A percentile compares a stretch with the other conserved stretches of the same genome.
Conservation (phyloP, 2,329 filamentous ascomycete genomes). For the Onygena corvina region DNA sequence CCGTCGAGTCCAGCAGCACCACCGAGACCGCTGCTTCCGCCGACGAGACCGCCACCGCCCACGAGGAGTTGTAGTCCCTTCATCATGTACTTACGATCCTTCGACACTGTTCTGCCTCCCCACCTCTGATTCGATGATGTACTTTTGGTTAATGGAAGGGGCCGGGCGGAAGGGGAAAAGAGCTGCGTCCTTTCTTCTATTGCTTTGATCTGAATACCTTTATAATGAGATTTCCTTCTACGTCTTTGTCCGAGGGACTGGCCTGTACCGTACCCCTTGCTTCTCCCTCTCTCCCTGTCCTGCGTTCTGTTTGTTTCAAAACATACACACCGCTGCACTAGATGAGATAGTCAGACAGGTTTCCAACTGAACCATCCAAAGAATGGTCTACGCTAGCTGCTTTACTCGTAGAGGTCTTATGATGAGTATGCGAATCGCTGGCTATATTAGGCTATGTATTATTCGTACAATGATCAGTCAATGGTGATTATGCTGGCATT, state of each 20-base stretch:
- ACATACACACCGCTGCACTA: background rate
- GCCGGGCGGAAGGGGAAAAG: background rate
- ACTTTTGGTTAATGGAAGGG: background rate
- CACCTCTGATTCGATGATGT: background rate
- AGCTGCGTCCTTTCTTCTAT: background rate
- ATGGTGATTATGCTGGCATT: slow-evolving; percentile 4
- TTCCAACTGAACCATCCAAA: background rate
- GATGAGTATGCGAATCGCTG: no score
- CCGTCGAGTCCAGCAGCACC: slow-evolving; percentile 18
- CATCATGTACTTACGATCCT: slow-evolving; percentile 1
- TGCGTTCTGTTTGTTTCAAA: no score
- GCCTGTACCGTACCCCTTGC: background rate
- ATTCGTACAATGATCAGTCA: slow-evolving; percentile 5
- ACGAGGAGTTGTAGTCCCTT: slow-evolving; percentile 31
- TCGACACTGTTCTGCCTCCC: background rate
- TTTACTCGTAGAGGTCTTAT: no score
- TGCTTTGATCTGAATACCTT: background rate
- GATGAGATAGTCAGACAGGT: background rate
- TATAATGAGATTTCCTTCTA: background rate
- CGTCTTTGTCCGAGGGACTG: no score
- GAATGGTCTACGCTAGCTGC: no score
- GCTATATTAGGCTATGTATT: slow-evolving; percentile 5
- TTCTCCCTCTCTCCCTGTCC: background rate
- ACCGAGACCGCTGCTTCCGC: slow-evolving; percentile 13
- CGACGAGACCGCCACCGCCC: slow-evolving; percentile 18